Conservation (phyloP, 352 stramenopile genomes). For the Plasmopara muralis region DNA sequence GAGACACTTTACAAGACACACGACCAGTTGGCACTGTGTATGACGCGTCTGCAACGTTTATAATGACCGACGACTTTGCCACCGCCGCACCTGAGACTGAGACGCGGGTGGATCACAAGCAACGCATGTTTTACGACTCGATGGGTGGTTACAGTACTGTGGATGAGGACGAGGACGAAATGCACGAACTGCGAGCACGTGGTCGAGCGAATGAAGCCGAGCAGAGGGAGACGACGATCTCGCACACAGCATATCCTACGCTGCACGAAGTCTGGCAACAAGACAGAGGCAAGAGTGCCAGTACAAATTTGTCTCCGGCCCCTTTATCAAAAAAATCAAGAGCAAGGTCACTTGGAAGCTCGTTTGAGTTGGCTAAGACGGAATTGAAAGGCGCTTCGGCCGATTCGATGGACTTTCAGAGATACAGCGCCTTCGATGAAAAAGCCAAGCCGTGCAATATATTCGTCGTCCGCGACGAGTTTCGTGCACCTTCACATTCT, state of each 20-base stretch:
- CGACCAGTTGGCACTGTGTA: conserved; percentile 4
- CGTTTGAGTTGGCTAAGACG: conserved; percentile 21
- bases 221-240: conserved; percentile 6
- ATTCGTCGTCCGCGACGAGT: conserved; percentile 15
- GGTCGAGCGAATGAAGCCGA: conserved; percentile 12
- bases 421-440: conserved; percentile 32
- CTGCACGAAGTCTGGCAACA: background rate
- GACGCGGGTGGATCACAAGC: conserved; percentile 26
- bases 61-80: conserved; percentile 1
- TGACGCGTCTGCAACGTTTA: conserved; percentile 12
- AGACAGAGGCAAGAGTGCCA: background rate
- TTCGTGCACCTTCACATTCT: conserved; percentile 10
- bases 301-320: conserved; percentile 1
- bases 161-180: conserved; percentile 37
- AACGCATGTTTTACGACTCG: conserved; percentile 32
- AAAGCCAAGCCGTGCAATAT: conserved; percentile 14
- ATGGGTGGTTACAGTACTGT: conserved; percentile 37
- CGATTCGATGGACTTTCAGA: conserved; percentile 24
- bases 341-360: conserved; percentile 24
- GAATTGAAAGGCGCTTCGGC: conserved; percentile 28
- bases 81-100: conserved; percentile 9
- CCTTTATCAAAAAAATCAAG: conserved; percentile 9
- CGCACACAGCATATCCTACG: conserved; percentile 4
- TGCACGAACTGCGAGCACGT: conserved; percentile 19
- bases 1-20: conserved; percentile 8